Conservation (phyloP, 202 grass and related monocot genomes). For the Musa balbisiana region DNA sequence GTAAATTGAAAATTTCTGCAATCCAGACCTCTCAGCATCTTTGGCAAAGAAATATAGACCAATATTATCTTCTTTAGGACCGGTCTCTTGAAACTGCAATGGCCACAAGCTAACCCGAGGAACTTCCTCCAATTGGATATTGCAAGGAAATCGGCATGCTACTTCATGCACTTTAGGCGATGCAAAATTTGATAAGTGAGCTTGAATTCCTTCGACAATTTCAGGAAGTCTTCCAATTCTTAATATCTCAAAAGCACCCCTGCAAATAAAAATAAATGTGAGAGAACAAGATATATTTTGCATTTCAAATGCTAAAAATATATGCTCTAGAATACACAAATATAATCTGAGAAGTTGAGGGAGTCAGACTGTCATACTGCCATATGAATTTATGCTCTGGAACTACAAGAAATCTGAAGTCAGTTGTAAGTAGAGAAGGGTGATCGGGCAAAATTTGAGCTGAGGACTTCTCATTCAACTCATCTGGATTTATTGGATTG, state of each 20-base stretch:
- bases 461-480: neutral
- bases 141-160: conserved; percentile 3
- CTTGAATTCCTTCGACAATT: conserved; percentile 6
- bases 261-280: neutral
- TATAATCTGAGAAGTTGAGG: neutral
- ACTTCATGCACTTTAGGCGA: conserved; percentile 7
- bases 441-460: conserved; percentile 1
- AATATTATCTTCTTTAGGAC: conserved; percentile 17
- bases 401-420: neutral
- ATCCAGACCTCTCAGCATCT: conserved; percentile 13
- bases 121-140: conserved; percentile 17
- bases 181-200: conserved; percentile 6
- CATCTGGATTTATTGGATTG: neutral
- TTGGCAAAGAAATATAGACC: conserved; percentile 19
- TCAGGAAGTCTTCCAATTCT: conserved; percentile 5
- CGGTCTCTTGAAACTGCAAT: conserved; percentile 12
- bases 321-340: neutral
- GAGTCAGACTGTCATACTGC: conserved; percentile 14
- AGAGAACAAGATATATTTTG: neutral
- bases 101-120: conserved; percentile 12
- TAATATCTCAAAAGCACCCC: conserved; percentile 20
- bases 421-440: neutral
- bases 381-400: conserved; percentile 21
- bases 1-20: neutral
- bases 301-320: neutral